Conservation (phyloP, 2,329 filamentous ascomycete species). For the Aspergillus brasiliensis region DNA sequence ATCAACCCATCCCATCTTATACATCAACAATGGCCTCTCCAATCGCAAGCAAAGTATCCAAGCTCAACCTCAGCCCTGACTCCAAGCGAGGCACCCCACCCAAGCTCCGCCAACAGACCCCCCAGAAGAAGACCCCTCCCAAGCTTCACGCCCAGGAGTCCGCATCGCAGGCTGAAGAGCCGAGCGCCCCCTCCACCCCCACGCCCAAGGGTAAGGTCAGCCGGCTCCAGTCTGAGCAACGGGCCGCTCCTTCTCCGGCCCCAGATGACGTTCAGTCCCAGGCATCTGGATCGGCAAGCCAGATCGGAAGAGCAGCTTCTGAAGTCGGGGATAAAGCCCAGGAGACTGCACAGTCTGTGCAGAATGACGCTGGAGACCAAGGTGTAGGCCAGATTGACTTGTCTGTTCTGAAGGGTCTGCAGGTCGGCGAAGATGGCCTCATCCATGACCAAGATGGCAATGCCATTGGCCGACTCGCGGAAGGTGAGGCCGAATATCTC, state of each 20-base stretch:
- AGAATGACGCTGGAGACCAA: not conserved
- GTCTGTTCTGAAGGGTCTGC: conserved; percentile 44
- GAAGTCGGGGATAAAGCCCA: conserved; percentile 13
- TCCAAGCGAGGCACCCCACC: conserved; percentile 25
- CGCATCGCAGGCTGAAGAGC: conserved; percentile 23
- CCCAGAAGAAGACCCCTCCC: conserved; percentile 24
- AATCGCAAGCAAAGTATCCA: conserved; percentile 1
- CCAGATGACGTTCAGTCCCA: conserved; percentile 28
- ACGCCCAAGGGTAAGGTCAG: conserved; percentile 5
- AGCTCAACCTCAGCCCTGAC: conserved; percentile 8
- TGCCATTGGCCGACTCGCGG: conserved; percentile 40
- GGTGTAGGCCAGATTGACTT: conserved; percentile 27
- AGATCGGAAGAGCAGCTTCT: conserved; percentile 19
- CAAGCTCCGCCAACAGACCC: conserved; percentile 26
- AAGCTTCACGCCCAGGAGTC: conserved; percentile 27
- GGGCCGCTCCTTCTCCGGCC: conserved; percentile 22
- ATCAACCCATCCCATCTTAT: conserved; percentile 12
- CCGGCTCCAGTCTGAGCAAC: conserved; percentile 24
- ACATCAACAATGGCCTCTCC: not conserved
- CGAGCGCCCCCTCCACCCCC: conserved; percentile 1
- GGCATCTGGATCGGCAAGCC: conserved; percentile 31
- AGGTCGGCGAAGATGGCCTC: conserved; percentile 39
- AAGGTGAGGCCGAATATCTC: conserved; percentile 44
- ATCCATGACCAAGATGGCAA: conserved; percentile 40
- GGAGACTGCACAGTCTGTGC: conserved; percentile 20